These are phyloP conservation scores for Emericellopsis cladophorae DNA, from an alignment of 2,329 filamentous ascomycete species.

Conservation along the genomic window DNA sequence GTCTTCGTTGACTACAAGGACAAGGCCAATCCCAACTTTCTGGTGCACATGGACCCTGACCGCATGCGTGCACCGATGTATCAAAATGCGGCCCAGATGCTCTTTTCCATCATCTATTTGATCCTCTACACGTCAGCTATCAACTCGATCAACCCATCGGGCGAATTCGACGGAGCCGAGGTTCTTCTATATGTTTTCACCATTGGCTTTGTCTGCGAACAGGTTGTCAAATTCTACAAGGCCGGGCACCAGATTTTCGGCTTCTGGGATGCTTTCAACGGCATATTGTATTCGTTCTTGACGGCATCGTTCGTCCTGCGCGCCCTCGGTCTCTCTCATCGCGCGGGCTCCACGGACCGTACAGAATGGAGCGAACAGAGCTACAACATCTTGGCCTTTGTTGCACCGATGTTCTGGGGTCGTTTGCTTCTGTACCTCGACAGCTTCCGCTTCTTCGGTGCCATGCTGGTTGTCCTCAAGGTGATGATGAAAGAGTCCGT, in stretches of 20 bases:
- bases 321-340: constrained; percentile 61
- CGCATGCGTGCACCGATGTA: constrained; percentile 87
- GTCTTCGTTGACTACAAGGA: constrained; percentile 80
- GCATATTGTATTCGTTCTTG: constrained; percentile 66
- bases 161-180: constrained; percentile 76
- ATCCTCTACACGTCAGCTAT: constrained; percentile 80
- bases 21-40: constrained; percentile 66
- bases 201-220: constrained; percentile 79
- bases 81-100: constrained; percentile 79
- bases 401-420: constrained; percentile 94
- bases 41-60: constrained; percentile 80
- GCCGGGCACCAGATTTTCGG: constrained; percentile 82
- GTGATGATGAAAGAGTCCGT: constrained; percentile 89
- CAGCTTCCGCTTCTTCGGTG: constrained; percentile 88
- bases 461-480: constrained; percentile 94
- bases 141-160: constrained; percentile 80
- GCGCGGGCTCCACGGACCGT: constrained; percentile 29
- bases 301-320: constrained; percentile 68
- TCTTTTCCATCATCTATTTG: constrained; percentile 74
- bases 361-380: constrained; percentile 62
- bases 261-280: constrained; percentile 97
- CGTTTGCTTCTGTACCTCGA: constrained; percentile 87
- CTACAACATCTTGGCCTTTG: constrained; percentile 90
- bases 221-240: constrained; percentile 83
- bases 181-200: constrained; percentile 84